phyloP scores from a whole-genome alignment of 148 eudicot species.

The Camellia lanceoleosa region DNA sequence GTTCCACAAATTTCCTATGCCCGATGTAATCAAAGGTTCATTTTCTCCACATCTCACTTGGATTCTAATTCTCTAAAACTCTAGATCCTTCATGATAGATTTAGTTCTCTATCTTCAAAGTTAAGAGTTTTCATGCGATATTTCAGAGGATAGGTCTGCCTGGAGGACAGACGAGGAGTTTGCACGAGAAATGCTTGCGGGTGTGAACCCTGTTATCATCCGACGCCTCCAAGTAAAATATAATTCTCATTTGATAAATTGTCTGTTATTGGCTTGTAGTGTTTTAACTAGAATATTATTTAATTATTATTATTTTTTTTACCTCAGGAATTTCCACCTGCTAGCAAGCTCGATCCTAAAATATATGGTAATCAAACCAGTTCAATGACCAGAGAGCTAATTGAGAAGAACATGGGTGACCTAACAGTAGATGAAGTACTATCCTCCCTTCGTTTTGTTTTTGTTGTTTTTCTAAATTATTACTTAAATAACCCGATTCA shows the following conservation, averaged over 20 bases:
- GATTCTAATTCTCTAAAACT: neutral
- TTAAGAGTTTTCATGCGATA: constrained; percentile 1
- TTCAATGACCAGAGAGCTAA: constrained; percentile 55
- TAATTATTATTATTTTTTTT: constrained; percentile 4
- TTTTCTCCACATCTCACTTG: neutral
- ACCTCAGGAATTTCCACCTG: constrained; percentile 77
- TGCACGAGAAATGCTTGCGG: constrained; percentile 94
- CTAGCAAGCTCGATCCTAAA: constrained; percentile 59
- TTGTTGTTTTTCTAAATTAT: too few species aligned
- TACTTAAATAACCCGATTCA: neutral
- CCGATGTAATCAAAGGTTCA: constrained; percentile 74
- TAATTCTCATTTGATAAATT: constrained; percentile 6
- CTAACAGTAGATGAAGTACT: constrained; percentile 52
- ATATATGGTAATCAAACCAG: constrained; percentile 76
- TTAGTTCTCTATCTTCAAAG: neutral
- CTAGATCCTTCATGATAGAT: neutral
- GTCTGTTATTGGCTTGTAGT: neutral
- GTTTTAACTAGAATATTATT: neutral
- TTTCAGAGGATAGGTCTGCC: constrained; percentile 65
- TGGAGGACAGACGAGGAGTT: constrained; percentile 98
- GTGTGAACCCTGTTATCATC: constrained; percentile 79
- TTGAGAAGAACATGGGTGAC: constrained; percentile 73
- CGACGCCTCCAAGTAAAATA: constrained; percentile 54
- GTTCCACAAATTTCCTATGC: constrained; percentile 65
- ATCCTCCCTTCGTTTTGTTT: neutral